These are phyloP conservation scores for Onygenales sp. DNA, from an alignment of 2,329 filamentous ascomycete species.

Conservation along the genomic window DNA sequence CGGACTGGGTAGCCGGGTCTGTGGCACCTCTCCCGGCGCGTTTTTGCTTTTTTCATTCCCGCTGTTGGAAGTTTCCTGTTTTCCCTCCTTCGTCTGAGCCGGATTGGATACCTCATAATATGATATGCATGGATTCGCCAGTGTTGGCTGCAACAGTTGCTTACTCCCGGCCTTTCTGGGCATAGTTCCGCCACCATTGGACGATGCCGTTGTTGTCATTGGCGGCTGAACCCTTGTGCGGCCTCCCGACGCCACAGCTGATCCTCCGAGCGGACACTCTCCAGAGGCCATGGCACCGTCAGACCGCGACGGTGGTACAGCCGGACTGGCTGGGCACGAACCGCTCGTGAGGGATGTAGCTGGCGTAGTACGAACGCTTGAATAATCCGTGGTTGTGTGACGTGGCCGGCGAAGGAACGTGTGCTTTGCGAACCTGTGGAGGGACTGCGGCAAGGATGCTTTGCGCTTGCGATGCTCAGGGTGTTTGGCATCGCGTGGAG, in stretches of 20 bases:
- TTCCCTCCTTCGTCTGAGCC: not conserved
- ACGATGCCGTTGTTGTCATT: not conserved
- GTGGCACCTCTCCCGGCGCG: not conserved
- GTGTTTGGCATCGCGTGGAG: constrained; percentile 7
- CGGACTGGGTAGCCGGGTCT: not conserved
- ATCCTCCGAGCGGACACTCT: not conserved
- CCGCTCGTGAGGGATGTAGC: not conserved
- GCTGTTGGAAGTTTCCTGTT: not conserved
- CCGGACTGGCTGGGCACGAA: not conserved
- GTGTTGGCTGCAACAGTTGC: not conserved
- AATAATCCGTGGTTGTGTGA: constrained; percentile 3
- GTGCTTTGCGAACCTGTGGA: constrained; percentile 14
- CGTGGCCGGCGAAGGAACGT: constrained; percentile 11
- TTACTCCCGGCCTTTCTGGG: not conserved
- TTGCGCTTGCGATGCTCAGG: constrained; percentile 3
- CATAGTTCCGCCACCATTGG: not conserved
- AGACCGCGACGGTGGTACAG: not conserved
- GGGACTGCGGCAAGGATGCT: constrained; percentile 10
- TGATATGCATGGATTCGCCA: not conserved
- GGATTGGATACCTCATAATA: not conserved
- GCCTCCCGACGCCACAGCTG: not conserved
- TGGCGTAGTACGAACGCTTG: not conserved
- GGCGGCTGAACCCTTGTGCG: not conserved
- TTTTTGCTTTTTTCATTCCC: not conserved
- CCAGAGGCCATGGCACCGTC: not conserved